phyloP scores from a whole-genome alignment of 768 basidiomycete species.

The Mycena floridula region DNA sequence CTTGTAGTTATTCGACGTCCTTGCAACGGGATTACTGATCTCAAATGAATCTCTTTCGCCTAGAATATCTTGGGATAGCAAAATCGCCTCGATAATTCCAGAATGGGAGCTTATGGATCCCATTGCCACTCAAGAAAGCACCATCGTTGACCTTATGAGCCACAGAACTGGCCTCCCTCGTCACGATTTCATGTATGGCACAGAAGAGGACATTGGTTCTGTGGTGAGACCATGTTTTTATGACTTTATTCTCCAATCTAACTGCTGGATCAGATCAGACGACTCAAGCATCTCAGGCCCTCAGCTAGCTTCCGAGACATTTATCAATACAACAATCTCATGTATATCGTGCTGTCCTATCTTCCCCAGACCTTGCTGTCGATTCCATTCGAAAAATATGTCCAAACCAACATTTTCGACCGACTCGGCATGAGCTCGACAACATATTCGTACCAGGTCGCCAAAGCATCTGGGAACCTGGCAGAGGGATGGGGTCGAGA shows the following conservation, averaged over 20 bases:
- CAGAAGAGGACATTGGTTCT: constrained; percentile 4
- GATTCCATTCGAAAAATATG: constrained; percentile 21
- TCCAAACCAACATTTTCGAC: constrained; percentile 23
- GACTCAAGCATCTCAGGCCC: constrained; percentile 15
- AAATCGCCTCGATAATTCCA: constrained; percentile 15
- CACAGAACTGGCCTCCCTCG: no score
- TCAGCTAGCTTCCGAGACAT: constrained; percentile 21
- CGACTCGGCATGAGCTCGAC: constrained; percentile 21
- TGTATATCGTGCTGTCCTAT: constrained; percentile 22
- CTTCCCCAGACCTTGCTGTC: constrained; percentile 20
- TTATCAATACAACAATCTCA: constrained; percentile 24
- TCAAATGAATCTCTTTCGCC: constrained; percentile 15
- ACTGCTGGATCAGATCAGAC: not conserved
- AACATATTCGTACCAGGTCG: constrained; percentile 22
- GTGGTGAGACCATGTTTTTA: constrained; percentile 5
- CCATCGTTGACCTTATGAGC: constrained; percentile 20
- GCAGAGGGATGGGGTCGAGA: constrained; percentile 19
- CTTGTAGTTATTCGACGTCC: constrained; percentile 16
- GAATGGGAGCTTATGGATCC: no score
- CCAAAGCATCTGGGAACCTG: constrained; percentile 19
- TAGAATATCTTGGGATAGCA: constrained; percentile 18
- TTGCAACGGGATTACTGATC: no score
- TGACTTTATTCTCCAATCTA: not conserved
- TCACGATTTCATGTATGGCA: constrained; percentile 13
- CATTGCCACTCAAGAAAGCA: constrained; percentile 9